These are phyloP conservation scores for Colletotrichum theobromicola DNA, from an alignment of 2,329 filamentous ascomycete genomes.

Conservation along the genomic window DNA sequence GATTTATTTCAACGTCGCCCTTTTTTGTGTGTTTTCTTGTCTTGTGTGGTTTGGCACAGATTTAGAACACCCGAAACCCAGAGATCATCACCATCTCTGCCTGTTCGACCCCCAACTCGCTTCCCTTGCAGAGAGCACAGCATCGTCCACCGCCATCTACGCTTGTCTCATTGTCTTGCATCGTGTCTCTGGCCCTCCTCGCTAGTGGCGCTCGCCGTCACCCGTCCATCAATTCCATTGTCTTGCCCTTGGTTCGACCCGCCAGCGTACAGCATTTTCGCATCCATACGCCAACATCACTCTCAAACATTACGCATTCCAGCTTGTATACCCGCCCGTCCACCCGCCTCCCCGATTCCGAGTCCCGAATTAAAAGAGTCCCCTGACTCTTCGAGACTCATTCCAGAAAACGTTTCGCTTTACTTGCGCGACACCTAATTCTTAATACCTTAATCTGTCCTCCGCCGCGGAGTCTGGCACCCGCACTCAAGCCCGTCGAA, in stretches of 20 bases:
- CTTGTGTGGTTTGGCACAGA: not conserved
- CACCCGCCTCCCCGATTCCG: not conserved
- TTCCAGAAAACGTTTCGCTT: not conserved
- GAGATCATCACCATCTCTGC: not conserved
- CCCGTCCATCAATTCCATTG: constrained; percentile 3
- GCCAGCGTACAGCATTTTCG: constrained; percentile 19
- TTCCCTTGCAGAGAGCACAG: not conserved
- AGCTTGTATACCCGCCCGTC: constrained; percentile 2
- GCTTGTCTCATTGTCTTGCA: constrained; percentile 20
- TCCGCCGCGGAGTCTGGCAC: constrained; percentile 22
- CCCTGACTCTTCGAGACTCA: not conserved
- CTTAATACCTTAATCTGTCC: constrained; percentile 22
- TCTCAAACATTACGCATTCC: constrained; percentile 16
- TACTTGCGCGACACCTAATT: constrained; percentile 17
- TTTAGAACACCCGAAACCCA: not conserved
- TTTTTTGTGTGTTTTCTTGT: not conserved
- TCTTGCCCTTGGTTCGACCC: constrained; percentile 19
- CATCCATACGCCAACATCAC: not conserved
- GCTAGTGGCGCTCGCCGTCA: constrained; percentile 1
- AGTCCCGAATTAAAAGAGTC: not conserved
- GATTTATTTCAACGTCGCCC: not conserved
- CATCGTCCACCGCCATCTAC: not conserved
- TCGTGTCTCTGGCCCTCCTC: constrained; percentile 14
- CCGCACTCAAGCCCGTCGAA: not conserved
- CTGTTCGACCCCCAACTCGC: not conserved